Percentiles rank a stretch among this genome's conserved stretches.
Conservation (phyloP, 2,329 filamentous ascomycete genomes). For the Metarhizium brunneum region DNA sequence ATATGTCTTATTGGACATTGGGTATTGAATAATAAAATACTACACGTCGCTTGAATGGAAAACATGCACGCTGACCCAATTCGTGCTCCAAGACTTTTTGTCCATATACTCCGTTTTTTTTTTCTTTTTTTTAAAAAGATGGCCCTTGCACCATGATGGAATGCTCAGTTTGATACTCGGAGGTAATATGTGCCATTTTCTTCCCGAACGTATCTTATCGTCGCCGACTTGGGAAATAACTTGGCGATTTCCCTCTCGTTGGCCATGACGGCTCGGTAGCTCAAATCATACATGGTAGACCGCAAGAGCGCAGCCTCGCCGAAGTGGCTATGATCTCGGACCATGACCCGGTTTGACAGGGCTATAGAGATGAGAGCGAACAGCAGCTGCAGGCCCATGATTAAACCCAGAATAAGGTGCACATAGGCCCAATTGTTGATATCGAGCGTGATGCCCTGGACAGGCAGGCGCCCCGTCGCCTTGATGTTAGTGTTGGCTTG, state of each 20-base stretch:
- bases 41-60: background rate
- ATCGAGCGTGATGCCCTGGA: slow-evolving; percentile 21
- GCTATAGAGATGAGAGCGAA: slow-evolving; percentile 14
- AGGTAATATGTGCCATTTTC: slow-evolving; percentile 6
- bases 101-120: background rate
- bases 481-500: slow-evolving; percentile 18
- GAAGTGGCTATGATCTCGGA: slow-evolving; percentile 16
- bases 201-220: slow-evolving; percentile 5
- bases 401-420: slow-evolving; percentile 23
- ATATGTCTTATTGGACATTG: background rate
- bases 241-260: slow-evolving; percentile 10
- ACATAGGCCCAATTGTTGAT: slow-evolving; percentile 22
- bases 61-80: background rate
- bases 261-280: slow-evolving; percentile 10
- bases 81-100: background rate
- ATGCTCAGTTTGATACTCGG: background rate
- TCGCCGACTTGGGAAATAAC: slow-evolving; percentile 4
- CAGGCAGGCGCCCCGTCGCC: slow-evolving; percentile 19
- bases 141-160: background rate
- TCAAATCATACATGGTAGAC: slow-evolving; percentile 9
- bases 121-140: slow-evolving; percentile 4
- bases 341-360: slow-evolving; percentile 18
- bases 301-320: slow-evolving; percentile 12
- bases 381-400: slow-evolving; percentile 20
- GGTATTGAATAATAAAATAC: background rate